Base-by-base conservation (phyloP, 2,329 filamentous ascomycete species). In the Colletotrichum sojae region DNA sequence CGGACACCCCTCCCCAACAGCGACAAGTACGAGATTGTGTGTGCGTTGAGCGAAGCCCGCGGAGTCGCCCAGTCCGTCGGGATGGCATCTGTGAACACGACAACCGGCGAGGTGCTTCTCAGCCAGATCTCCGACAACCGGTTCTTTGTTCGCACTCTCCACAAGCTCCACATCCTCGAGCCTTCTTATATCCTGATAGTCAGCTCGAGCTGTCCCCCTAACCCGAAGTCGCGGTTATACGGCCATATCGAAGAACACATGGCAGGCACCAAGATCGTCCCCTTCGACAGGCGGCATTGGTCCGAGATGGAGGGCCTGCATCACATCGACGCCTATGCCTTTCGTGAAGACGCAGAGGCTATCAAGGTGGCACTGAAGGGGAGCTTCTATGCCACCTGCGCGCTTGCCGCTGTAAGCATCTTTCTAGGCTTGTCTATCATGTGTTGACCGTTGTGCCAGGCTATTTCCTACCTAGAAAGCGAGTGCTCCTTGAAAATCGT, bases 61-160 rank as follows among this genome's bases (percentile, higher is more conserved):
- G 94, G 94, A 5, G 88, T 97, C 5, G 91, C 93, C 22, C 94
- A 94, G 0, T 92, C 91, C 0, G 91, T 98, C 2, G 95, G 95
- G 1, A 84, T 97, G 48, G 93, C 94, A 3, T 95, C 98, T 76
- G 85, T 98, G 76, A 97, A 98, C 75, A 85, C 97, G 3, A 91
- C 93, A 49, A 95, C 93, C 2, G 93, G 92, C 46, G 94, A 97
- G 80, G 93, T 90, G 16, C 89, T 94, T 31, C 86, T 98, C 46
- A 97, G 94, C 76, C 94, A 98, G 76, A 95, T 98, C 72, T 94
- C 92, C 76, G 95, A 98, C 78, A 97, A 91, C 65, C 94, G 97
- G 77, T 97, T 94, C 40, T 98, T 97, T 77, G 91, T 94, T 66
- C 91, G 91, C 76, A 97, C 94, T 0, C 85, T 97, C 36, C 93